Percentiles rank a stretch among this genome's conserved stretches.
phyloP scores from a whole-genome alignment of 257 asterid genomes.

The Przewalskia tangutica region DNA sequence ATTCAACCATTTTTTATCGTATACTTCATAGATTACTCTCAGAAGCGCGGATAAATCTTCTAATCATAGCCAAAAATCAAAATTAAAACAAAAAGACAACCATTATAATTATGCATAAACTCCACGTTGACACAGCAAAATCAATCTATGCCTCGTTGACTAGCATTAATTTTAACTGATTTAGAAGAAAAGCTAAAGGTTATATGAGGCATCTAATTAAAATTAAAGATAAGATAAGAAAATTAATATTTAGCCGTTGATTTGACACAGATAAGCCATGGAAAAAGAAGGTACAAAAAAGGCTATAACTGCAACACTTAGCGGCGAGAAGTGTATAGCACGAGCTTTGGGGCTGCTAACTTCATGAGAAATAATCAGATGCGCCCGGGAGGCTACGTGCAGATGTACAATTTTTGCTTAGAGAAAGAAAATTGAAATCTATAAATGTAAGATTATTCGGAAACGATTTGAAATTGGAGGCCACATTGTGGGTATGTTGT shows the following conservation, averaged over 20 bases:
- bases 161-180: not conserved
- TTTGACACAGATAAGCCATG: constrained; percentile 10
- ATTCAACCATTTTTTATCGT: constrained; percentile 56
- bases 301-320: constrained; percentile 8
- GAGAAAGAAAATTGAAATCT: not conserved
- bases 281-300: not conserved
- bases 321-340: not conserved
- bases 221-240: not conserved
- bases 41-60: constrained; percentile 73
- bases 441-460: no score
- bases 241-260: not conserved
- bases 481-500: no score
- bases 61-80: constrained; percentile 41
- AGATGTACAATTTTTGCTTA: not conserved
- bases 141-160: constrained; percentile 4
- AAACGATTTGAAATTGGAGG: no score
- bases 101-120: not conserved
- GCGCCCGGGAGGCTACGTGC: constrained; percentile 13
- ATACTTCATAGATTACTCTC: constrained; percentile 59
- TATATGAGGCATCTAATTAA: not conserved
- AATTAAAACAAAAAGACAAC: not conserved
- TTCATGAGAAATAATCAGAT: not conserved
- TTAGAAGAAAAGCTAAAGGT: constrained; percentile 1
- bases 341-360: constrained; percentile 10
- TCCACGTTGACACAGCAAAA: not conserved